Conservation (phyloP, 768 basidiomycete genomes). For the Phlebiopsis gigantea region DNA sequence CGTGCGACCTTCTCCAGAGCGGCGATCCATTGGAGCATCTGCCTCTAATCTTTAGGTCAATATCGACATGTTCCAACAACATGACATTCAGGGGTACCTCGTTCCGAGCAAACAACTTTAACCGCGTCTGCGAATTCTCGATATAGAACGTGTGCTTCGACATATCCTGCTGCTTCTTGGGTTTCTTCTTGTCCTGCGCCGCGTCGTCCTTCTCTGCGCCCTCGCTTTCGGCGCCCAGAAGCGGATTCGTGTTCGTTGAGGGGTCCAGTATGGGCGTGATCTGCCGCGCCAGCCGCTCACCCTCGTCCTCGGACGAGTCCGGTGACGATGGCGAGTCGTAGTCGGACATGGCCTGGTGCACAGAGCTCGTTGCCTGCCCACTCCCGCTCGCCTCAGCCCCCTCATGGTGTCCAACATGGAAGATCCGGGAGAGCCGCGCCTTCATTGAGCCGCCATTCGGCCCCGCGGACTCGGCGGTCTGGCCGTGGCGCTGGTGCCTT, state of each 20-base stretch:
- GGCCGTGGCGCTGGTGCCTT: slow-evolving; percentile 7
- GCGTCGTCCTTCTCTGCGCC: slow-evolving; percentile 26
- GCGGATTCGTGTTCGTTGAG: slow-evolving; percentile 65
- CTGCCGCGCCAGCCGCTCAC: slow-evolving; percentile 24
- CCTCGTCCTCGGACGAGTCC: slow-evolving; percentile 13
- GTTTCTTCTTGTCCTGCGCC: slow-evolving; percentile 30
- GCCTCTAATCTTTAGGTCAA: slow-evolving; percentile 45
- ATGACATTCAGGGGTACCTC: slow-evolving; percentile 45
- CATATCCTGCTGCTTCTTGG: slow-evolving; percentile 51
- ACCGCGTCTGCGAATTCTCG: slow-evolving; percentile 81
- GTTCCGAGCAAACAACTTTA: slow-evolving; percentile 84
- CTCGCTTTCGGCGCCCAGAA: slow-evolving; percentile 26
- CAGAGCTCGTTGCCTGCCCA: neutral
- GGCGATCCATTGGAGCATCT: slow-evolving; percentile 97
- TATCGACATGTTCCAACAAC: slow-evolving; percentile 5
- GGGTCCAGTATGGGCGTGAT: slow-evolving; percentile 71
- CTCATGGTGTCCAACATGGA: slow-evolving; percentile 3
- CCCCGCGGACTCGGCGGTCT: neutral
- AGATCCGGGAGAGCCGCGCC: slow-evolving; percentile 9
- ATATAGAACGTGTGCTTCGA: slow-evolving; percentile 95
- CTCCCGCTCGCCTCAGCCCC: neutral
- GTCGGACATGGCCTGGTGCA: neutral
- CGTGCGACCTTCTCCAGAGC: slow-evolving; percentile 78
- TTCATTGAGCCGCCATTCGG: slow-evolving; percentile 1
- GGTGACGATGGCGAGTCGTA: slow-evolving; percentile 20